These are phyloP conservation scores for Trichoderma atrobrunneum DNA, from an alignment of 2,329 filamentous ascomycete genomes.

Conservation along the genomic window DNA sequence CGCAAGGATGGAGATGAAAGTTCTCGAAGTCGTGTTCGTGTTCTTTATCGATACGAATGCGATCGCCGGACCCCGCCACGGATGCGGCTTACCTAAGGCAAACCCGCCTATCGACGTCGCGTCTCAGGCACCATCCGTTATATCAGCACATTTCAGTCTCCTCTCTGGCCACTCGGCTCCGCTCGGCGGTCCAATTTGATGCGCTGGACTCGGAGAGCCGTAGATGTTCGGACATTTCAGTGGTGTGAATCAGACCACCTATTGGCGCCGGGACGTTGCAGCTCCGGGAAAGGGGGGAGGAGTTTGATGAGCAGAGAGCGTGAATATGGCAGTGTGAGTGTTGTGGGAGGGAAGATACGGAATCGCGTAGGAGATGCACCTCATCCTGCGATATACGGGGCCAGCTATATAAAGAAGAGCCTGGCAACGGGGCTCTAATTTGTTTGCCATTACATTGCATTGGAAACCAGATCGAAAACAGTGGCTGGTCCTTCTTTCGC, in stretches of 20 bases:
- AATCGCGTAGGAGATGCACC: neutral
- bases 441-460: neutral
- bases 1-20: neutral
- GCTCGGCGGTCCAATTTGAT: constrained; percentile 10
- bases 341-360: neutral
- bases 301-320: neutral
- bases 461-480: neutral
- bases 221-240: neutral
- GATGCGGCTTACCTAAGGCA: neutral
- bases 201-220: constrained; percentile 10
- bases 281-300: constrained; percentile 7
- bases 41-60: constrained; percentile 12
- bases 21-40: neutral
- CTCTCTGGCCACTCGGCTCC: constrained; percentile 17
- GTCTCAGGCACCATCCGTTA: neutral
- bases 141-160: constrained; percentile 15
- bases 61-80: neutral
- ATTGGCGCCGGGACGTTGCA: neutral
- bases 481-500: neutral
- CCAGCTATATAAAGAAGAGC: neutral
- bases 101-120: neutral
- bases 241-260: constrained; percentile 4
- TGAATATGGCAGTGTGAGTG: neutral
- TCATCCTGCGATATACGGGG: neutral
- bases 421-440: neutral